A percentile compares a stretch with the other conserved stretches of the same genome.
Conservation (phyloP, 2,329 filamentous ascomycete species). For the Colletotrichum eleusines region DNA sequence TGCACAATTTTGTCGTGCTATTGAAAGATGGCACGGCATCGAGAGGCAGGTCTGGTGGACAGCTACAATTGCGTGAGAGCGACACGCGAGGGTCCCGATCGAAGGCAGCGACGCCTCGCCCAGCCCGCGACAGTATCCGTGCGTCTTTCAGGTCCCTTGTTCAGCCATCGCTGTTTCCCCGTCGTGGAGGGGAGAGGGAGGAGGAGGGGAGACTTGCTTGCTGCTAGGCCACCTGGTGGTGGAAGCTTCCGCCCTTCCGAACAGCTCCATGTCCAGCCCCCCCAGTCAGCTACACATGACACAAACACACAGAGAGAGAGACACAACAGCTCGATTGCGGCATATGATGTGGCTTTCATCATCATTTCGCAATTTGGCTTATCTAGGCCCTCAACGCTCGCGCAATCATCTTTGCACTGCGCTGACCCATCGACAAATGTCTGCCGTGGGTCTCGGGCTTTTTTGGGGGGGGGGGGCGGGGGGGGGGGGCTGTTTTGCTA, state of each 20-base stretch:
- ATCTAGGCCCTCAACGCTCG: slow-evolving; percentile 10
- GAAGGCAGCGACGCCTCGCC: slow-evolving; percentile 37
- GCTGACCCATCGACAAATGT: slow-evolving; percentile 9
- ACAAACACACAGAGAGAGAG: background rate
- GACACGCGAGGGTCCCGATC: slow-evolving; percentile 22
- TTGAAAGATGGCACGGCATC: slow-evolving; percentile 2
- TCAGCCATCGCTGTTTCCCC: slow-evolving; percentile 16
- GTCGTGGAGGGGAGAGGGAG: slow-evolving; percentile 18
- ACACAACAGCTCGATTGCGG: slow-evolving; percentile 28
- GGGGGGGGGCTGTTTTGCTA: no score
- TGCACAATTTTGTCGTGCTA: slow-evolving; percentile 6
- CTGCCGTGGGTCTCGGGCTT: background rate
- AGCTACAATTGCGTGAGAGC: slow-evolving; percentile 1
- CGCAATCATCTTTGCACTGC: slow-evolving; percentile 32
- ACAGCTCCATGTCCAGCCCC: slow-evolving; percentile 14
- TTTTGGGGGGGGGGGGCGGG: no score
- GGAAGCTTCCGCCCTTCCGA: slow-evolving; percentile 19
- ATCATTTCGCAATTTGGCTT: slow-evolving; percentile 19
- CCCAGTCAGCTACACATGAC: slow-evolving; percentile 8
- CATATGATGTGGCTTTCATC: slow-evolving; percentile 32
- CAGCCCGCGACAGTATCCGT: slow-evolving; percentile 39
- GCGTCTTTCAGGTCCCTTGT: slow-evolving; percentile 31
- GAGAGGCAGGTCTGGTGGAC: slow-evolving; percentile 16
- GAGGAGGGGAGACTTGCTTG: slow-evolving; percentile 5
- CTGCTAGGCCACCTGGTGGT: slow-evolving; percentile 26